These are phyloP conservation scores for Bipolaris bicolor DNA, from an alignment of 2,329 filamentous ascomycete genomes.

Conservation along the genomic window DNA sequence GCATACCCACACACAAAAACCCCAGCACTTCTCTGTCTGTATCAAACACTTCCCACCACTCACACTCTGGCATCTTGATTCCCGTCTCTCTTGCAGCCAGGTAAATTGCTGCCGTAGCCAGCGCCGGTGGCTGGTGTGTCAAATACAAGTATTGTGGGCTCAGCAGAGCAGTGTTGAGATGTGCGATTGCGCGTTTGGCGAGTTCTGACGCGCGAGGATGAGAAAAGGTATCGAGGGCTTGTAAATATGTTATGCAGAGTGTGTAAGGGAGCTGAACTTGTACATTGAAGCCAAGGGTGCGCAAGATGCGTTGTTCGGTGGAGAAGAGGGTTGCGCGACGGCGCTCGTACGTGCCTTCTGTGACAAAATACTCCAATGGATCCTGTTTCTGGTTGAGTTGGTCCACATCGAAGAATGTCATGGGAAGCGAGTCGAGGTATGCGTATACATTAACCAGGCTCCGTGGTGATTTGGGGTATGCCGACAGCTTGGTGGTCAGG, in stretches of 20 bases:
- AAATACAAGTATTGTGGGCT: slow-evolving; percentile 89
- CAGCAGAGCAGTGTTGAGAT: slow-evolving; percentile 85
- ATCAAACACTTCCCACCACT: slow-evolving; percentile 99
- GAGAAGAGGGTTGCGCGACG: slow-evolving; percentile 68
- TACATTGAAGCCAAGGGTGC: slow-evolving; percentile 78
- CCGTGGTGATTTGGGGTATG: slow-evolving; percentile 75
- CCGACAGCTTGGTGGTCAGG: slow-evolving; percentile 81
- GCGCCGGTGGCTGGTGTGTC: slow-evolving; percentile 84
- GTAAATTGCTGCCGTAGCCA: slow-evolving; percentile 90
- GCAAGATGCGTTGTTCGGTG: slow-evolving; percentile 79
- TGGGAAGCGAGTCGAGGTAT: slow-evolving; percentile 72
- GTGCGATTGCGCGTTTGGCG: slow-evolving; percentile 69
- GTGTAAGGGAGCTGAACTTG: slow-evolving; percentile 86
- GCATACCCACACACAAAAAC: slow-evolving; percentile 85
- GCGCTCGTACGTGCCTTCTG: slow-evolving; percentile 72
- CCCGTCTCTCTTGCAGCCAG: slow-evolving; percentile 79
- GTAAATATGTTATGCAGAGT: slow-evolving; percentile 88
- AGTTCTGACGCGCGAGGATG: slow-evolving; percentile 57
- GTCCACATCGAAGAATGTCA: slow-evolving; percentile 58
- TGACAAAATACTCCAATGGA: slow-evolving; percentile 61
- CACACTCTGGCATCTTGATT: slow-evolving; percentile 78
- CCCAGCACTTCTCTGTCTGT: slow-evolving; percentile 93
- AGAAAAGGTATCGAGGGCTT: slow-evolving; percentile 76
- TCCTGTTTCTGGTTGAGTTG: slow-evolving; percentile 28
- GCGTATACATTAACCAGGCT: slow-evolving; percentile 85